phyloP scores from a whole-genome alignment of 2,329 filamentous ascomycete species.

The Exophiala oligosperma region DNA sequence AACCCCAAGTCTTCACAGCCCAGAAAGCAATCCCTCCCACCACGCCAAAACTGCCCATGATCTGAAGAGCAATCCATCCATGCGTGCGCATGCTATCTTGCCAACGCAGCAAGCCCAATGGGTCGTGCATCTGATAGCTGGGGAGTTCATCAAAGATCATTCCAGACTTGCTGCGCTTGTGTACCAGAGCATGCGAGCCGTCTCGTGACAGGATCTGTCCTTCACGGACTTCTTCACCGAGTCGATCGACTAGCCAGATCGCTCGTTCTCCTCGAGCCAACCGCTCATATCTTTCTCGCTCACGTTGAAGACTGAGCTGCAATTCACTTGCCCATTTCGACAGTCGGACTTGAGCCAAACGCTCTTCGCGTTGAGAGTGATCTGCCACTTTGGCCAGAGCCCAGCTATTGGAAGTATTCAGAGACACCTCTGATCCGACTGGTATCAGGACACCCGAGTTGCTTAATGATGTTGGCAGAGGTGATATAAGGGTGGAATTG shows the following conservation, averaged over 20 bases:
- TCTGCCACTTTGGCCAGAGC: constrained; percentile 62
- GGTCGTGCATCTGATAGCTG: constrained; percentile 63
- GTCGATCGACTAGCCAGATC: constrained; percentile 66
- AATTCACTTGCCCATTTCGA: constrained; percentile 82
- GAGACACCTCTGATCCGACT: constrained; percentile 29
- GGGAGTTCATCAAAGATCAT: constrained; percentile 27
- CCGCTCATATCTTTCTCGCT: constrained; percentile 67
- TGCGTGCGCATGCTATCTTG: constrained; percentile 64
- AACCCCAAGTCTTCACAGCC: constrained; percentile 49
- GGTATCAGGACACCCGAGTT: constrained; percentile 33
- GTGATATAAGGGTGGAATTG: constrained; percentile 32
- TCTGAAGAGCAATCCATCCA: constrained; percentile 68
- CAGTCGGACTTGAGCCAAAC: constrained; percentile 66
- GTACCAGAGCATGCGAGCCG: constrained; percentile 29
- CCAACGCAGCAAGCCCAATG: constrained; percentile 73
- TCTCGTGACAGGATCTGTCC: constrained; percentile 60
- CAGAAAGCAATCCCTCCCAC: constrained; percentile 71
- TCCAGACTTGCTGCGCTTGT: constrained; percentile 18
- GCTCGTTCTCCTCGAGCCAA: constrained; percentile 64
- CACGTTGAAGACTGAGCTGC: constrained; percentile 71
- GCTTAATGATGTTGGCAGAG: constrained; percentile 27
- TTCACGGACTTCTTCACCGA: constrained; percentile 67
- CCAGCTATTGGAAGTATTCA: constrained; percentile 47
- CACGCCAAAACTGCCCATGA: constrained; percentile 72
- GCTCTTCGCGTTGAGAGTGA: constrained; percentile 61